Base-by-base conservation (phyloP, 345 rosid species). In the Angophora floribunda region DNA sequence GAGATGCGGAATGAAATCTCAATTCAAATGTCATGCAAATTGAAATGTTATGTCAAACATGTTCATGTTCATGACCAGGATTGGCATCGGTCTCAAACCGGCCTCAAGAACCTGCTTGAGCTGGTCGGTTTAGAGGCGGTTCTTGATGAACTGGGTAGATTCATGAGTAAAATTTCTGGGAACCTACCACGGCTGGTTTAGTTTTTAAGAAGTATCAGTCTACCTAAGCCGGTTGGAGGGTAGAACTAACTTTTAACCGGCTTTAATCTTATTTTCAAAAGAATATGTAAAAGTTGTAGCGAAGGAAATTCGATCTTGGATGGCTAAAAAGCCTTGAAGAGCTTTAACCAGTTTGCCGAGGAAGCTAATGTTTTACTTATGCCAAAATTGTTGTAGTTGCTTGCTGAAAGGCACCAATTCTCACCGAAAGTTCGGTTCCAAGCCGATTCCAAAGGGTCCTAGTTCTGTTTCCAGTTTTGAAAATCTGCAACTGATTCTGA, bases 61-160 rank as follows among this genome's bases (percentile, higher is more conserved):
- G 21, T 16, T 32, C 24, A 6, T 17, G 21, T 70, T 36, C 7
- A 1, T 70, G 45, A 9, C 3, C 0, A 32, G 13, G 80, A 45
- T 0, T 70, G 45, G 45, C 80, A 70, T 28, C 4, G 3, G 16
- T 28, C 32, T 16, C 32, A 14, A 28, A 28, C 45, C 1, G 1
- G 22, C 12, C 6, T 17, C 41, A 9, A 67, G 45, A 32, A 67
- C 11, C 9, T 16, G 6, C 80, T 8, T 8, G 45, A 32, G 16
- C 13, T 2, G 4, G 13, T 24, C 9, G 6, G 1, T 16, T 8
- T 12, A 7, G 16, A 0, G 45, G 12, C 1, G 2, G 10, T 67
- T 36, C 80, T 70, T 4, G 9, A 70, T 32, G 80, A 70, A 32
- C 3, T 32, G 22, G 45, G 24, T 70, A 16, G 13, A 5, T 67